Evolutionary conservation across 2,329 filamentous ascomycete genomes (phyloP), one percentile per base, ranked within the genome.

Genomic region (Cadophora sp.): DNA sequence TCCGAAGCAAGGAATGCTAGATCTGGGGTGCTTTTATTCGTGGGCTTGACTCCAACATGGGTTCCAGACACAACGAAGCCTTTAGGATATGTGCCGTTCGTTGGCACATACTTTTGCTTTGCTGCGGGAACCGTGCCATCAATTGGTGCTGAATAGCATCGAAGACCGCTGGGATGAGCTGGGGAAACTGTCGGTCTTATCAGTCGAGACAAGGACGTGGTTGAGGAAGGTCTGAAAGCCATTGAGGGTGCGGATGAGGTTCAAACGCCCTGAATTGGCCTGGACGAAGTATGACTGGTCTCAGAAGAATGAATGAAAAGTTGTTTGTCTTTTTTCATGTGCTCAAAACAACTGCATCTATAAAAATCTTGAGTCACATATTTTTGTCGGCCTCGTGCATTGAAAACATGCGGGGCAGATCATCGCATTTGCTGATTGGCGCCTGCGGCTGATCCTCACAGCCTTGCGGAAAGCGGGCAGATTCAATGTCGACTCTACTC

Each of bases 51-150:
- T 64, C 96, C 95, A 48, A 97, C 95, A 77, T 97, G 90, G 62
- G 93, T 92, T 71, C 93, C 95, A 14, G 93, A 93, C 34, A 92
- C 93, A 55, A 88, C 83, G 84, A 98, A 99, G 56, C 95, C 96
- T 79, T 92, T 89, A 4, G 96, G 96, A 77, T 98, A 98, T 24
- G 89, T 93, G 71, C 95, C 96, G 51, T 86, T 87, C 0, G 88
- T 90, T 9, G 96, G 94, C 62, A 98, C 89, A 80, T 97, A 97
- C 81, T 97, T 97, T 79, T 91, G 87, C 84, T 98, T 99, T 68
- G 91, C 87, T 19, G 87, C 86, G 1, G 94, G 94, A 67, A 97
- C 84, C 40, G 82, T 79, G 64, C 84, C 83, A 73, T 85, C 83
- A 62, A 84, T 81, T 2, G 87, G 86, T 22, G 87, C 88, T 60